phyloP scores from a whole-genome alignment of 768 basidiomycete genomes.

The Lentinus brumalis region DNA sequence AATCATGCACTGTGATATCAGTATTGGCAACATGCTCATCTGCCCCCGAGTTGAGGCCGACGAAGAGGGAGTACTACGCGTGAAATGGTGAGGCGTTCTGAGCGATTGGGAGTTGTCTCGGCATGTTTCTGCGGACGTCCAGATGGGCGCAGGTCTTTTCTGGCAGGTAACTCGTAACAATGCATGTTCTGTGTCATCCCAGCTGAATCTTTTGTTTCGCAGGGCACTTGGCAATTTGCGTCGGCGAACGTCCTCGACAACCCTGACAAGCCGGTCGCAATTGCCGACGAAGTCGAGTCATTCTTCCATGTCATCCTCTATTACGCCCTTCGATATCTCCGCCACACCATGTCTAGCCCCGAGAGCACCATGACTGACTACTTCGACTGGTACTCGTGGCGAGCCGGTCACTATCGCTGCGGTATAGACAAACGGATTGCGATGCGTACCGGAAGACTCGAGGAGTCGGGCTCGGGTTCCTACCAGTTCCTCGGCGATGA shows the following conservation, averaged over 20 bases:
- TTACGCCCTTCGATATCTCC: neutral
- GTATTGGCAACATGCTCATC: neutral
- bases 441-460: neutral
- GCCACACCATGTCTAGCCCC: neutral
- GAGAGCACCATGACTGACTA: neutral
- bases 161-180: too few species aligned
- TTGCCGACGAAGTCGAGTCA: neutral
- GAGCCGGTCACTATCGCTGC: neutral
- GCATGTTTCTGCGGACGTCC: neutral
- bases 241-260: neutral
- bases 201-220: neutral
- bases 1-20: neutral
- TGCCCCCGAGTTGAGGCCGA: neutral
- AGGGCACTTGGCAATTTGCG: neutral
- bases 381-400: neutral
- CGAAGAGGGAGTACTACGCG: neutral
- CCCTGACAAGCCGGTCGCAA: neutral
- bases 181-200: too few species aligned
- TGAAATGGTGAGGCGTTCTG: neutral
- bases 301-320: neutral
- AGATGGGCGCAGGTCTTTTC: neutral
- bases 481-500: neutral
- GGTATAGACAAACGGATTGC: neutral
- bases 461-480: neutral
- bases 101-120: constrained; percentile 4